A percentile compares a stretch with the other conserved stretches of the same genome.
These are phyloP conservation scores for Metarhizium guizhouense DNA, from an alignment of 2,329 filamentous ascomycete species.

Conservation along the genomic window DNA sequence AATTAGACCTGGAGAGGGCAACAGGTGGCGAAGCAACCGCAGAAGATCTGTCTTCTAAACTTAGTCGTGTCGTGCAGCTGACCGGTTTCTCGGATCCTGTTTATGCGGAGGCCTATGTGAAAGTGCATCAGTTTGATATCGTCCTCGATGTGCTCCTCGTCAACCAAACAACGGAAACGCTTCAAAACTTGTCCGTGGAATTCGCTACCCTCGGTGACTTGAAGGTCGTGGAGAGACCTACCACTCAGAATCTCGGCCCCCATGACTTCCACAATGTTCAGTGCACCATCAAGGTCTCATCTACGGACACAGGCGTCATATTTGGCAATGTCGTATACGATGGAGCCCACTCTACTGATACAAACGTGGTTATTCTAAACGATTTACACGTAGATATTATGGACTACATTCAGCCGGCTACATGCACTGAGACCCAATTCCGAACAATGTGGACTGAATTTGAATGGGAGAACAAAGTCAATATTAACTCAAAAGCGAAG, in stretches of 20 bases:
- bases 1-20: conserved; percentile 84
- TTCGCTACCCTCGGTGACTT: conserved; percentile 97
- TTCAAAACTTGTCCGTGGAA: conserved; percentile 95
- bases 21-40: conserved; percentile 78
- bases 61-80: conserved; percentile 91
- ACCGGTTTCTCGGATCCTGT: conserved; percentile 98
- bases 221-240: conserved; percentile 94
- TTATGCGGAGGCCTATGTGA: conserved; percentile 98
- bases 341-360: conserved; percentile 82
- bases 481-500: conserved; percentile 97
- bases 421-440: conserved; percentile 97
- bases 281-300: conserved; percentile 96
- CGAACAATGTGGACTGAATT: conserved; percentile 99
- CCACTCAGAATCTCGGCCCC: conserved; percentile 88
- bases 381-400: conserved; percentile 98
- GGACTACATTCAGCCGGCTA: conserved; percentile 98
- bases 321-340: conserved; percentile 99
- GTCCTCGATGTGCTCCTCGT: conserved; percentile 92
- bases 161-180: conserved; percentile 92
- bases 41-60: conserved; percentile 86
- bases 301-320: conserved; percentile 95
- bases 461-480: conserved; percentile 99
- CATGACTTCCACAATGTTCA: conserved; percentile 98
- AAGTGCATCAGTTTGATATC: conserved; percentile 98
- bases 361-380: conserved; percentile 94